Base-by-base conservation (phyloP, 768 basidiomycete genomes). In the Tremella mesenterica region DNA sequence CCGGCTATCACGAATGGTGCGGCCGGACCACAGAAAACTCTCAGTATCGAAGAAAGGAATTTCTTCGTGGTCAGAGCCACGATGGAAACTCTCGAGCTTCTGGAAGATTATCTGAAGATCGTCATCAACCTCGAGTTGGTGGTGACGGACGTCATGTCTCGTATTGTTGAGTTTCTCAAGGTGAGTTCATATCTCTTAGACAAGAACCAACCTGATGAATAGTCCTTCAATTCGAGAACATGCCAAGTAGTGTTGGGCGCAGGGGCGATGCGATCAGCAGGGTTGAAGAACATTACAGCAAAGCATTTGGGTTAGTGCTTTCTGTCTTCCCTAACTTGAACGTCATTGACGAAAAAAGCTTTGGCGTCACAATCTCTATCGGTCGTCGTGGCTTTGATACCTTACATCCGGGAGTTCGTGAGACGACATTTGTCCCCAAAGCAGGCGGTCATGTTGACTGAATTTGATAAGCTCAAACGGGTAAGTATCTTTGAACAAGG, bases 211-310 rank as follows among this genome's bases (percentile, higher is more conserved):
- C 31, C 41, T 64, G 48, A 57, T 50, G 3, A 44, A 20, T 50
- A 78, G 77, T 85, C 91, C 25, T 97, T 93, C 78, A 99, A 99
- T 72, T 97, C 93, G 27, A 78, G 95, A 61, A 93, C 90, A 1
- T 99, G 95, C 74, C 95, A 97, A 71, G 92, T 97, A 41, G 95
- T 99, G 0, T 78, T 99, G 8, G 95, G 95, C 2, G 95, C 95
- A 8, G 95, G 95, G 13, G 95, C 95, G n/a, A 96, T 97, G 92
- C 80, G 91, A 38, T 91, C 88, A 16, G 95, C 95, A 18, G 95
- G 95, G 5, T 75, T 99, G 65, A 96, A 88, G 75, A 93, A 97
- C 70, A 99, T 99, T 69, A 96, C 95, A 0, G 95, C 95, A 34
- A 95, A 90, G 73, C 93, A 99, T 77, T 79, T 99, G 21, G 91